These are phyloP conservation scores for Coemansia sp. DNA, from an alignment of 192 early-diverging fungal species.

Conservation along the genomic window DNA sequence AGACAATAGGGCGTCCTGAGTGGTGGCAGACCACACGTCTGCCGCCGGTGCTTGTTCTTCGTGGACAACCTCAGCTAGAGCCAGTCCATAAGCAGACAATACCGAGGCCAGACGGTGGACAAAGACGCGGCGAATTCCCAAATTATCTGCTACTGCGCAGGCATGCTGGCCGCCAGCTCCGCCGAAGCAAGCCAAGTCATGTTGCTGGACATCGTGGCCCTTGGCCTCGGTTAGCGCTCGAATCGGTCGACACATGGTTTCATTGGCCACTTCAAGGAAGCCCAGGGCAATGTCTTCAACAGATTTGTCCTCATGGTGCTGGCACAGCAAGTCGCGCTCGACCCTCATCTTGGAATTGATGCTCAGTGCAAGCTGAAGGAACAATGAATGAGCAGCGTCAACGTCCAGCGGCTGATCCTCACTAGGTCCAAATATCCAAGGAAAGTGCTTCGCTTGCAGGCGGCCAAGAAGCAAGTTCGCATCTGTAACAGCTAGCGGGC, in stretches of 20 bases:
- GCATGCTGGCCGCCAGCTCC: slow-evolving; percentile 97
- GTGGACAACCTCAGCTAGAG: slow-evolving; percentile 88
- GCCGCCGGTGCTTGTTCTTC: slow-evolving; percentile 86
- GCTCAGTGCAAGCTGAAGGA: slow-evolving; percentile 63
- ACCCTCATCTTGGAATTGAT: slow-evolving; percentile 64
- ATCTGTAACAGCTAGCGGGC: slow-evolving; percentile 91
- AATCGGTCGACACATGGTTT: slow-evolving; percentile 95
- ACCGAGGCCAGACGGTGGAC: slow-evolving; percentile 90
- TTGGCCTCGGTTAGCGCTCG: slow-evolving; percentile 89
- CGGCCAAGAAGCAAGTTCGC: slow-evolving; percentile 91
- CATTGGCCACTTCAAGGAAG: slow-evolving; percentile 95
- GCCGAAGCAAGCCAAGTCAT: slow-evolving; percentile 90
- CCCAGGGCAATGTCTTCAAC: slow-evolving; percentile 91
- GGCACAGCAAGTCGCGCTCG: slow-evolving; percentile 26
- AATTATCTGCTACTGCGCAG: slow-evolving; percentile 83
- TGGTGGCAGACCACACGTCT: slow-evolving; percentile 44
- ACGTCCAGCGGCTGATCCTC: slow-evolving; percentile 82
- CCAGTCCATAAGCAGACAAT: slow-evolving; percentile 91
- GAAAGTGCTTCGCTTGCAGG: slow-evolving; percentile 84
- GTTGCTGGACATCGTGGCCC: slow-evolving; percentile 83
- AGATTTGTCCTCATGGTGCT: slow-evolving; percentile 55
- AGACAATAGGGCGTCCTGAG: slow-evolving; percentile 52
- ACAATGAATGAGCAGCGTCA: slow-evolving; percentile 62
- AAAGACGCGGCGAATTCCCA: slow-evolving; percentile 85
- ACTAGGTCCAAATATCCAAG: slow-evolving; percentile 88